A percentile compares a stretch with the other conserved stretches of the same genome.
Evolutionary conservation across 2,329 filamentous ascomycete species (phyloP).

Genomic region (Fusarium pseudonygamai): DNA sequence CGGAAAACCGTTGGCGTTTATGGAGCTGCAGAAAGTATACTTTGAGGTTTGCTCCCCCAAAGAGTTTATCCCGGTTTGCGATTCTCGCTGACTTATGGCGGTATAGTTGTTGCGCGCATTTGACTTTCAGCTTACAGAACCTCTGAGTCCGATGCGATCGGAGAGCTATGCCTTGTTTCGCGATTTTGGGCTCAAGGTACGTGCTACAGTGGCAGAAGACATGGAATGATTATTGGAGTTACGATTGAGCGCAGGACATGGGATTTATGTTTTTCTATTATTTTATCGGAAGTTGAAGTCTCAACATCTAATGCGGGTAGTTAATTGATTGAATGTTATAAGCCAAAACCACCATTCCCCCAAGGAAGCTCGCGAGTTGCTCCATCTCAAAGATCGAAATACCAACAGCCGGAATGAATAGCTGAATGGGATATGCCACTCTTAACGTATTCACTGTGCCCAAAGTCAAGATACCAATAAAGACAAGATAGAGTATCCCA

Average conservation of each 20-base stretch:
- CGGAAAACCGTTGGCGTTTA: not conserved
- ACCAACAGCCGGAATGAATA: not conserved
- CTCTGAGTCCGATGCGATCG: not conserved
- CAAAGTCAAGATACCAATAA: rapidly evolving
- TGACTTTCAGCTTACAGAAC: not conserved
- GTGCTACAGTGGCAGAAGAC: not conserved
- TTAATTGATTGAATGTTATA: not conserved
- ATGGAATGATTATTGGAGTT: not conserved
- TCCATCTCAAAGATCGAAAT: not conserved
- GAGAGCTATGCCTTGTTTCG: not conserved
- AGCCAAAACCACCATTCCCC: not conserved
- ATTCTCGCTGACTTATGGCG: not conserved
- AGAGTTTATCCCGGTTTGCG: rapidly evolving
- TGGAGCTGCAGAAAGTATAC: not conserved
- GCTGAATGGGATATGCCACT: not conserved
- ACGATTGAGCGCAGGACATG: rapidly evolving
- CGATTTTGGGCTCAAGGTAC: not conserved
- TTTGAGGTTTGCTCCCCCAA: not conserved
- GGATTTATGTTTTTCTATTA: not conserved
- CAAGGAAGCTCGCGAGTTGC: not conserved
- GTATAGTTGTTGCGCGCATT: not conserved
- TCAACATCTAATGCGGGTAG: not conserved
- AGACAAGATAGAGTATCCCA: not conserved
- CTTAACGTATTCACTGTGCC: rapidly evolving
- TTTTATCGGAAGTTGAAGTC: rapidly evolving